A percentile compares a stretch with the other conserved stretches of the same genome.
Evolutionary conservation across 108 stramenopile species (phyloP).

Genomic region (Heterococcus sp.): DNA sequence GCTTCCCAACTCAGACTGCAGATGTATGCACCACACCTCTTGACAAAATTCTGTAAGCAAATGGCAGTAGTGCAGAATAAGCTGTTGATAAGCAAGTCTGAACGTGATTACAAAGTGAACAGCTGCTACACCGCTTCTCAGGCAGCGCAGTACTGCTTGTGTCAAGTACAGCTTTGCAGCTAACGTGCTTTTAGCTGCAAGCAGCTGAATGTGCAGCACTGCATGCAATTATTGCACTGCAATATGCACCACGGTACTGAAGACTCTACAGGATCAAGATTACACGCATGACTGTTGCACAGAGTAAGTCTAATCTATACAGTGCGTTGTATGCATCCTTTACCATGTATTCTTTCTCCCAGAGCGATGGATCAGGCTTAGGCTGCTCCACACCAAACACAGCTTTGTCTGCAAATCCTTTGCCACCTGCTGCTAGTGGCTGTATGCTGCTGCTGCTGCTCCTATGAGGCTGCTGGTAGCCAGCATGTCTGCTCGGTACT

Average conservation of each 20-base stretch:
- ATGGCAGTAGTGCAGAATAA: neutral
- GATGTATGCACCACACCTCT: constrained; percentile 27
- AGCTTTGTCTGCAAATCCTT: neutral
- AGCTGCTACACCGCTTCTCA: neutral
- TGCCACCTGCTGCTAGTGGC: too few relatives aligned
- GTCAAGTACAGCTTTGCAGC: neutral
- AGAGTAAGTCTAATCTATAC: neutral
- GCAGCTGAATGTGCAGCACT: neutral
- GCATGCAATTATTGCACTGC: too few relatives aligned
- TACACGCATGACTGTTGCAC: neutral
- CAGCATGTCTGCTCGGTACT: too few relatives aligned
- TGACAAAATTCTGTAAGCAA: constrained; percentile 19
- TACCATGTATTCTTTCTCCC: constrained; percentile 43
- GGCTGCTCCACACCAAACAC: neutral
- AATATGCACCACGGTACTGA: neutral
- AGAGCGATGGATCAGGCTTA: neutral
- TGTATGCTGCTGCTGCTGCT: too few relatives aligned
- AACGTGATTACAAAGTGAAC: too few relatives aligned
- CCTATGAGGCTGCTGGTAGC: too few relatives aligned
- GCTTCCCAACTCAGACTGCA: constrained; percentile 47
- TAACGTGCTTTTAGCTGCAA: too few relatives aligned
- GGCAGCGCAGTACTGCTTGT: neutral
- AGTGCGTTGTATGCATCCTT: neutral
- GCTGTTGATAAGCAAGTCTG: neutral
- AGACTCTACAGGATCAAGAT: neutral